Conservation (phyloP, 768 basidiomycete species). For the Ramaria sp. region DNA sequence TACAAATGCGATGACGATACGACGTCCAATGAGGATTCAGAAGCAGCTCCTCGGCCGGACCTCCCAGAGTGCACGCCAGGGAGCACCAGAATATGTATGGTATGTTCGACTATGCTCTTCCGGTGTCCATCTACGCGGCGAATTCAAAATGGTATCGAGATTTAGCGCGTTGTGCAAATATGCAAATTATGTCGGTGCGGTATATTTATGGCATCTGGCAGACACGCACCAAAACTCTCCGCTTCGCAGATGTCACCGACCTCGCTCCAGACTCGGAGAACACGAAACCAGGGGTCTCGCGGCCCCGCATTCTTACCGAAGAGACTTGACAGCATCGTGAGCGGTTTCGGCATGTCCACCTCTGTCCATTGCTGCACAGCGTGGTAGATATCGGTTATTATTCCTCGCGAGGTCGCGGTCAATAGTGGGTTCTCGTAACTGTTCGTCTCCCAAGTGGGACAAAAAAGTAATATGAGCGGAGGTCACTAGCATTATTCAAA, state of each 20-base stretch:
- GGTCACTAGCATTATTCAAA: not conserved
- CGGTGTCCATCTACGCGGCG: slow-evolving; percentile 76
- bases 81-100: slow-evolving; percentile 62
- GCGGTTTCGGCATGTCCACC: slow-evolving; percentile 58
- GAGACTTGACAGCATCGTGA: slow-evolving; percentile 45
- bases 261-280: slow-evolving; percentile 62
- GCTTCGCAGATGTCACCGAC: slow-evolving; percentile 65
- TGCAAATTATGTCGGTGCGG: too few species aligned
- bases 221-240: slow-evolving; percentile 67
- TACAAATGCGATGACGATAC: slow-evolving; percentile 21
- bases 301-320: slow-evolving; percentile 34
- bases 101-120: slow-evolving; percentile 69
- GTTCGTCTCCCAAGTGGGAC: not conserved
- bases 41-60: not conserved
- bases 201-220: too few species aligned
- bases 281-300: slow-evolving; percentile 43
- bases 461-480: not conserved
- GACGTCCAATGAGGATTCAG: slow-evolving; percentile 24
- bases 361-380: slow-evolving; percentile 48
- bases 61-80: slow-evolving; percentile 50
- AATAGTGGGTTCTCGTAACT: slow-evolving; percentile 76
- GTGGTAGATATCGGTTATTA: slow-evolving; percentile 61
- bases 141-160: too few species aligned
- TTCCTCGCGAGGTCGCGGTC: slow-evolving; percentile 60
- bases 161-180: too few species aligned